These are phyloP conservation scores for Asterophora lycoperdoides DNA, from an alignment of 768 basidiomycete species.

Conservation along the genomic window DNA sequence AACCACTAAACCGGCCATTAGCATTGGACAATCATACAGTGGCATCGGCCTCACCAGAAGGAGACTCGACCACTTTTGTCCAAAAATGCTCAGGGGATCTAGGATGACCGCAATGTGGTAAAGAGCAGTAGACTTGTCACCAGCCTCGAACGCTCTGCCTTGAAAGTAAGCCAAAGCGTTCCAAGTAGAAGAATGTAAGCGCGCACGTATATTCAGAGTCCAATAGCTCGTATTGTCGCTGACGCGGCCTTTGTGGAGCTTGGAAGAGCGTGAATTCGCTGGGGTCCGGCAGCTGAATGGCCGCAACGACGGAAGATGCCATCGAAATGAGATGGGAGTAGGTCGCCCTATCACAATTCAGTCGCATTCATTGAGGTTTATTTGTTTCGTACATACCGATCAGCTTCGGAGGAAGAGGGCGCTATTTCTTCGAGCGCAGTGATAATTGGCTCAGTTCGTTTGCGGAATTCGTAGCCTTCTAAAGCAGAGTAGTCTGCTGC, in stretches of 20 bases:
- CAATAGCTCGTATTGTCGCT: slow-evolving; percentile 55
- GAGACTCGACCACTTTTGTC: slow-evolving; percentile 83
- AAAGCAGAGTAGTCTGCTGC: slow-evolving; percentile 71
- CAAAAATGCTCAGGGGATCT: slow-evolving; percentile 81
- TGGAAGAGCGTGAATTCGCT: slow-evolving; percentile 74
- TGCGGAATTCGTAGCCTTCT: slow-evolving; percentile 67
- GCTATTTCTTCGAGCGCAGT: slow-evolving; percentile 56
- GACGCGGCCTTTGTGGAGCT: slow-evolving; percentile 53
- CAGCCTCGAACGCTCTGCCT: slow-evolving; percentile 63
- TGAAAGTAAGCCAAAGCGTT: too few species aligned
- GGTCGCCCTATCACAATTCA: slow-evolving; percentile 35
- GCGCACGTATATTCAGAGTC: slow-evolving; percentile 64
- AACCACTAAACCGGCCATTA: slow-evolving; percentile 47
- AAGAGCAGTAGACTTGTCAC: slow-evolving; percentile 62
- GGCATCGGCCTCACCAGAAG: slow-evolving; percentile 49
- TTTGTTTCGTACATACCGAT: slow-evolving; percentile 34
- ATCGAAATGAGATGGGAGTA: slow-evolving; percentile 59
- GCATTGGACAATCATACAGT: background rate
- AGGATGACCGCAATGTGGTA: slow-evolving; percentile 70
- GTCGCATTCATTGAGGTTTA: too few species aligned
- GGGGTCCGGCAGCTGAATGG: slow-evolving; percentile 67
- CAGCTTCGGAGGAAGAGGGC: slow-evolving; percentile 31
- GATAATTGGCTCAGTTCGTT: slow-evolving; percentile 65
- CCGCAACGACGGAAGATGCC: slow-evolving; percentile 67
- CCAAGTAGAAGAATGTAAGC: slow-evolving; percentile 19